A percentile compares a stretch with the other conserved stretches of the same genome.
These are phyloP conservation scores for Porphyra umbilicalis DNA, from an alignment of 31 red algal genomes.

Conservation along the genomic window DNA sequence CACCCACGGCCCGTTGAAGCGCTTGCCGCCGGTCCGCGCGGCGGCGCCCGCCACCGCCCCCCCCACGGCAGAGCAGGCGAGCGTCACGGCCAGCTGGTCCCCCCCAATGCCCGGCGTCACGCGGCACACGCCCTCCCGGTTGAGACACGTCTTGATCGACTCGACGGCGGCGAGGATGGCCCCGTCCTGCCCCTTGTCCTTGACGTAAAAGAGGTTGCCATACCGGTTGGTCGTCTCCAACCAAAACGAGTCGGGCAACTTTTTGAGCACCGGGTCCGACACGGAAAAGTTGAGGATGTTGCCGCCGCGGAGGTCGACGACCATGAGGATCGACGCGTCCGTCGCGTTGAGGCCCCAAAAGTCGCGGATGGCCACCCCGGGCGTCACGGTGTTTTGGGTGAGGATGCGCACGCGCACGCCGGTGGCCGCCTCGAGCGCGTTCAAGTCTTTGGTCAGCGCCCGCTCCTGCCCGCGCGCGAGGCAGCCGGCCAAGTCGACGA, in stretches of 20 bases:
- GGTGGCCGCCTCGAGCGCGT: constrained; percentile 13
- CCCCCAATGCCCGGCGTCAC: constrained; percentile 56
- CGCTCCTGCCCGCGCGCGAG: neutral
- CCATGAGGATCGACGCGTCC: constrained; percentile 21
- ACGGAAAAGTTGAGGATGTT: constrained; percentile 66
- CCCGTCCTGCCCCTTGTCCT: constrained; percentile 50
- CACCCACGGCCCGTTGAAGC: constrained; percentile 44
- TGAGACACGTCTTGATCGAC: constrained; percentile 45
- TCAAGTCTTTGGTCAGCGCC: neutral
- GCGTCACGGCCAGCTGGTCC: constrained; percentile 57
- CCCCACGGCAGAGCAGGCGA: constrained; percentile 24
- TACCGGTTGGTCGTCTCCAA: constrained; percentile 53
- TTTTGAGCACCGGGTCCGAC: constrained; percentile 27
- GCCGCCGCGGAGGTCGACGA: constrained; percentile 37
- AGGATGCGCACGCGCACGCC: constrained; percentile 29
- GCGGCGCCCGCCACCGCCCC: constrained; percentile 53
- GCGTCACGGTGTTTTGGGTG: constrained; percentile 10
- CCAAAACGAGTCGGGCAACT: constrained; percentile 49
- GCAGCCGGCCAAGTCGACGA: neutral
- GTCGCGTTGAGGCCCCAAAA: constrained; percentile 14
- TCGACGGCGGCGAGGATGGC: constrained; percentile 35
- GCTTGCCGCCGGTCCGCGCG: constrained; percentile 33
- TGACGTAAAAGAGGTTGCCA: constrained; percentile 69
- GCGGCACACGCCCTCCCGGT: constrained; percentile 29
- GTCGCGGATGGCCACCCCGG: constrained; percentile 7